These are phyloP conservation scores for Neurospora pannonica DNA, from an alignment of 495 filamentous ascomycete species.

Conservation along the genomic window DNA sequence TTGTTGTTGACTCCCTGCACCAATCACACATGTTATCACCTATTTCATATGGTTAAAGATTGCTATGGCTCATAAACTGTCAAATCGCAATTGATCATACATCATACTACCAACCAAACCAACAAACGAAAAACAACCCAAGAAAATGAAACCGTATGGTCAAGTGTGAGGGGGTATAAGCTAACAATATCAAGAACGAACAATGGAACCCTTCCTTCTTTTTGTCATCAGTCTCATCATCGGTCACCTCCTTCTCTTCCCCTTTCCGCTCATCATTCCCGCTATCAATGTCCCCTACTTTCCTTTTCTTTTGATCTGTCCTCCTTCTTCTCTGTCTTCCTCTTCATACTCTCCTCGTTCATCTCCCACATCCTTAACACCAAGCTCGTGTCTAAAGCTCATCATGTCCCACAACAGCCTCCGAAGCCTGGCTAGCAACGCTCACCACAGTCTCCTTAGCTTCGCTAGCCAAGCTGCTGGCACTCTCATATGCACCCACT, in stretches of 20 bases:
- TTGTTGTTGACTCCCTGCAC: too few species aligned
- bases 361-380: neutral
- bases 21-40: too few species aligned
- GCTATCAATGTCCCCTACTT: neutral
- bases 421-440: slow-evolving; percentile 11
- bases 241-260: neutral
- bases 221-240: neutral
- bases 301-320: neutral
- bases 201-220: neutral
- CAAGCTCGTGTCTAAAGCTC: neutral
- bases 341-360: neutral
- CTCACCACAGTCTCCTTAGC: slow-evolving; percentile 22
- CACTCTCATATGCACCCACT: slow-evolving; percentile 4
- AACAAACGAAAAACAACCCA: neutral
- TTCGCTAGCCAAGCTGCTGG: slow-evolving; percentile 25
- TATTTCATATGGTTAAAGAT: too few species aligned
- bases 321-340: neutral
- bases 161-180: neutral
- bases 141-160: neutral
- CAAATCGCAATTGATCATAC: neutral
- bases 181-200: neutral
- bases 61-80: neutral
- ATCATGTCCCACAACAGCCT: slow-evolving; percentile 5
- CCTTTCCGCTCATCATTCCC: neutral
- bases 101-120: neutral